phyloP scores from a whole-genome alignment of 176 grass and related monocot genomes.

The Phragmites australis region DNA sequence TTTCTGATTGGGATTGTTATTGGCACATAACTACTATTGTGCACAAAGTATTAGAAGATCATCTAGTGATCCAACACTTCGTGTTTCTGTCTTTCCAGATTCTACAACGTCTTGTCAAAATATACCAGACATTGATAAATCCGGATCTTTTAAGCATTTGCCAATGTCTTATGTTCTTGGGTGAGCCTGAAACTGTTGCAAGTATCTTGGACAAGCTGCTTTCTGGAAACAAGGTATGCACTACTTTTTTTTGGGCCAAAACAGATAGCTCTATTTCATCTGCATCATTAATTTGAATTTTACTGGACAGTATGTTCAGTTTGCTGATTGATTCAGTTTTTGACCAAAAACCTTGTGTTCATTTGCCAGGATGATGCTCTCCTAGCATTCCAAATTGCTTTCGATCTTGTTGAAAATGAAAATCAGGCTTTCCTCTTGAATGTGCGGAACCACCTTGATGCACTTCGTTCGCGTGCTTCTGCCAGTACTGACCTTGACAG shows the following conservation, averaged over 20 bases:
- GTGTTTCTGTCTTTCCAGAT: slow-evolving; percentile 54
- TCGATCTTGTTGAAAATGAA: slow-evolving; percentile 87
- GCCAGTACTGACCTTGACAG: background rate
- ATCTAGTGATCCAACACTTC: background rate
- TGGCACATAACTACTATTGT: background rate
- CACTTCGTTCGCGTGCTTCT: slow-evolving; percentile 17
- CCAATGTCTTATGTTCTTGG: slow-evolving; percentile 85
- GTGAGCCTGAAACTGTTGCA: slow-evolving; percentile 65
- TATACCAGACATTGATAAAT: slow-evolving; percentile 65
- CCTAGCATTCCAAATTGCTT: slow-evolving; percentile 78
- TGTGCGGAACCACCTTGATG: slow-evolving; percentile 49
- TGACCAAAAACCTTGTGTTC: slow-evolving; percentile 9
- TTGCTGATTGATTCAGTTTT: background rate
- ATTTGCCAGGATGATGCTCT: slow-evolving; percentile 72
- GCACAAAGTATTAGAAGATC: background rate
- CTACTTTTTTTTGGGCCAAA: background rate
- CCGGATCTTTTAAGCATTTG: slow-evolving; percentile 87
- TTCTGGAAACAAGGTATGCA: slow-evolving; percentile 58
- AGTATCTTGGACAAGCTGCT: slow-evolving; percentile 70
- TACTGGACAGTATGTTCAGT: background rate
- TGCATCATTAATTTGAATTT: background rate
- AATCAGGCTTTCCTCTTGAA: slow-evolving; percentile 81
- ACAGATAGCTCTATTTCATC: background rate
- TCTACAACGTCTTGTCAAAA: slow-evolving; percentile 74
- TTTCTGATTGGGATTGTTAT: background rate